Base-by-base conservation (phyloP, 768 basidiomycete genomes). In the Naematelia encephala region DNA sequence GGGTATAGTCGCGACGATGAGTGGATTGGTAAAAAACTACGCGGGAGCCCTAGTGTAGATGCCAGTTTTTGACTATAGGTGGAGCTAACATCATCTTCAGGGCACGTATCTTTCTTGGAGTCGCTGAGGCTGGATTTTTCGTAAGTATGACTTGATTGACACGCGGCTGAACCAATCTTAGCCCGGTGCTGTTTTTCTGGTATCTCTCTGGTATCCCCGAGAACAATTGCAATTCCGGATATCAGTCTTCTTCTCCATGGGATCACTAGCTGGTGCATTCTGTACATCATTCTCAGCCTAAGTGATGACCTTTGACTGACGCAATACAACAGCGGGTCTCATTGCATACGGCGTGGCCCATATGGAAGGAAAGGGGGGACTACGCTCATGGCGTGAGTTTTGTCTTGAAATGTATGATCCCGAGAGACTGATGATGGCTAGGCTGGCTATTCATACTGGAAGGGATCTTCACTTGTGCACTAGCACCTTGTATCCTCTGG, bases 401-500 rank as follows among this genome's bases (percentile, higher is more conserved):
- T n/a, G 12, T n/a, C n/a, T 42, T 11, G 16, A 48, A 23, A 48
- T n/a, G 28, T 26, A 28, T 13, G 22, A 11, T 22, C 21, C 11
- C 5, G 49, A 10, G 22, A 5, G 22, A 25, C 49, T 51, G 44
- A 46, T 46, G 44, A 16, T 26, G 49, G 16, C n/a, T 27, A 51
- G 49, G 49, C 21, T 51, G 49, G 49, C 21, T 51, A 5, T 51
- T 51, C 49, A 19, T 51, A n/a, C 26, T 51, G 21, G 49, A 51
- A n/a, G 49, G 49, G 5, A 22, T 51, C 19, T 21, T 51, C 21
- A 51, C 49, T 5, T 22, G 21, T 27, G 10, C 49, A 1, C n/a
- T 51, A 25, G 49, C 49, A 16, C 49, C 49, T 16, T 26, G 23
- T 10, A 26, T 51, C n/a, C 57, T 56, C 60, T 56, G 56, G n/a